phyloP scores from a whole-genome alignment of 345 rosid genomes.

The Citrus reticulata region DNA sequence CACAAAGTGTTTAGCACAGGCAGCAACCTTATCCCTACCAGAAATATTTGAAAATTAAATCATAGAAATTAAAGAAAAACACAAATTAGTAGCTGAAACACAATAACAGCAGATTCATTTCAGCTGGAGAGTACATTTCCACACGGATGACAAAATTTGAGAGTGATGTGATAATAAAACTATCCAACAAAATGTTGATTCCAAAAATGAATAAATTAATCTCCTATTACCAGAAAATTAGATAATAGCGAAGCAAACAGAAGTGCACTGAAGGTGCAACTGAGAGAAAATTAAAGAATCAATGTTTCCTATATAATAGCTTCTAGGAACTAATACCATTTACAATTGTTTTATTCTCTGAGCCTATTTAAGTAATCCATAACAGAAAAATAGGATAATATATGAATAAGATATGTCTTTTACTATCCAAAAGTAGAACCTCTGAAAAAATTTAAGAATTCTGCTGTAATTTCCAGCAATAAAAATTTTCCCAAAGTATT shows the following conservation, averaged over 20 bases:
- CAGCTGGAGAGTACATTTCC: neutral
- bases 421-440: neutral
- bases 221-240: neutral
- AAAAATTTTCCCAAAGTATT: neutral
- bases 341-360: neutral
- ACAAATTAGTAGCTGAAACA: neutral
- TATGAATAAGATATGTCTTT: neutral
- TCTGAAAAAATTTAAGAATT: neutral
- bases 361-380: neutral
- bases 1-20: constrained; percentile 95
- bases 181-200: neutral
- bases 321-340: neutral
- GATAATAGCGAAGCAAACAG: neutral
- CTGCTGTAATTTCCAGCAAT: neutral
- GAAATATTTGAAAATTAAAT: constrained; percentile 6
- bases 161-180: neutral
- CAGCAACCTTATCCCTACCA: constrained; percentile 81
- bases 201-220: neutral
- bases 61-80: neutral
- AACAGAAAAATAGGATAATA: neutral
- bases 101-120: neutral
- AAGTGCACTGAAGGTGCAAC: neutral
- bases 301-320: neutral
- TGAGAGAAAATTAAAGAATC: neutral
- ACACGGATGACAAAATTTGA: neutral